phyloP scores from a whole-genome alignment of 2,329 filamentous ascomycete species.

The Penicillium sp. region DNA sequence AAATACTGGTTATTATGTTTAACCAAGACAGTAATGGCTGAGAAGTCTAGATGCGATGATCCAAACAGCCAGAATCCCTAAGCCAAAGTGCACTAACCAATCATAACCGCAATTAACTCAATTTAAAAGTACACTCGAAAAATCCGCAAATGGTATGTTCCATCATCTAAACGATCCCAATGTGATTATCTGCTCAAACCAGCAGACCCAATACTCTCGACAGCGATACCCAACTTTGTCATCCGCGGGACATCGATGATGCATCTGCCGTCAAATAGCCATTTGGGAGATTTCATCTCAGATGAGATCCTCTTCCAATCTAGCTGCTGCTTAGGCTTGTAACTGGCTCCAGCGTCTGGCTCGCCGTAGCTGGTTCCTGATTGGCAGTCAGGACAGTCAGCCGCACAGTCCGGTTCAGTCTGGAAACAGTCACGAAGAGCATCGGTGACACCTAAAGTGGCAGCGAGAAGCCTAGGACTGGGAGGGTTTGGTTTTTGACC shows the following conservation, averaged over 20 bases:
- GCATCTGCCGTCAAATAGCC: slow-evolving; percentile 16
- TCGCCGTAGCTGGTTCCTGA: slow-evolving; percentile 8
- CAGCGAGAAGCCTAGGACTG: not conserved
- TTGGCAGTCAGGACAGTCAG: slow-evolving; percentile 15
- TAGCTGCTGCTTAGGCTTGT: slow-evolving; percentile 10
- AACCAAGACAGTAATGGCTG: too few relatives aligned
- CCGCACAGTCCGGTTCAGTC: slow-evolving; percentile 11
- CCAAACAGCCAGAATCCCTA: too few relatives aligned
- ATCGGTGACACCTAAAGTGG: slow-evolving; percentile 7
- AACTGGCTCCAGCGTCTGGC: not conserved
- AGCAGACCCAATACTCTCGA: slow-evolving; percentile 16
- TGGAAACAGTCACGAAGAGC: slow-evolving; percentile 1
- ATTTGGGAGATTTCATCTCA: slow-evolving; percentile 12
- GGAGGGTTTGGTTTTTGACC: too few relatives aligned
- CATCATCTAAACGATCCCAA: too few relatives aligned
- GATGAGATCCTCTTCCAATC: slow-evolving; percentile 11
- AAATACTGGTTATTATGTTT: too few relatives aligned
- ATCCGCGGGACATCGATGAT: slow-evolving; percentile 14
- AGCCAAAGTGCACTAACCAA: too few relatives aligned
- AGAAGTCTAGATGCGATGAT: too few relatives aligned
- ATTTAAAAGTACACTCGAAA: too few relatives aligned
- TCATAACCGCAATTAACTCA: too few relatives aligned
- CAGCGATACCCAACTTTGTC: slow-evolving; percentile 12
- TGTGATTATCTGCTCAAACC: not conserved
- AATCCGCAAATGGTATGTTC: too few relatives aligned